phyloP scores from a whole-genome alignment of 1,284 basidiomycete genomes.

The Schizopora paradoxa region DNA sequence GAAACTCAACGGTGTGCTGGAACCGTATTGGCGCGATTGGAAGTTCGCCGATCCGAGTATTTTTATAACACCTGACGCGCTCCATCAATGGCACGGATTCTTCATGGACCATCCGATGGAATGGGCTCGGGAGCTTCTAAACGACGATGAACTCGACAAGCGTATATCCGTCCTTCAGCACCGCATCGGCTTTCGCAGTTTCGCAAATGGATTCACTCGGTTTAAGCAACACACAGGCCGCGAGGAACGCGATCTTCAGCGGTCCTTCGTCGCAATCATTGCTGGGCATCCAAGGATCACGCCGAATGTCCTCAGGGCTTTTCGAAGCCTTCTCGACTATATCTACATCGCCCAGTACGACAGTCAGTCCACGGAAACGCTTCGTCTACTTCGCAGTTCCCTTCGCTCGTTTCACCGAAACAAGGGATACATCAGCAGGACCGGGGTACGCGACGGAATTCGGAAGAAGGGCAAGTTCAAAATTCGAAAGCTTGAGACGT shows the following conservation, averaged over 20 bases:
- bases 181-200: slow-evolving; percentile 2
- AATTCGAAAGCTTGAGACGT: neutral
- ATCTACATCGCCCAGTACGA: slow-evolving; percentile 1
- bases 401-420: slow-evolving; percentile 21
- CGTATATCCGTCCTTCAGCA: slow-evolving; percentile 11
- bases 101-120: slow-evolving; percentile 6
- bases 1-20: slow-evolving; percentile 1
- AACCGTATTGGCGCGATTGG: slow-evolving; percentile 17
- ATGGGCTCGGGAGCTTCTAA: slow-evolving; percentile 7
- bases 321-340: neutral
- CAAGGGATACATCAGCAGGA: slow-evolving; percentile 25
- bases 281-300: neutral
- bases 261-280: neutral
- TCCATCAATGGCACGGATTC: slow-evolving; percentile 18
- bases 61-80: slow-evolving; percentile 18
- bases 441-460: neutral
- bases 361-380: neutral
- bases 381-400: neutral
- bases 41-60: slow-evolving; percentile 11
- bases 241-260: neutral
- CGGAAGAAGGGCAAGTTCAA: slow-evolving; percentile 1
- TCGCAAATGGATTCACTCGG: slow-evolving; percentile 1
- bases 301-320: neutral
- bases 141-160: slow-evolving; percentile 9
- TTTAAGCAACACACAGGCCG: slow-evolving; percentile 3